Conservation (phyloP, 768 basidiomycete genomes). For the Mycena kentingensis region DNA sequence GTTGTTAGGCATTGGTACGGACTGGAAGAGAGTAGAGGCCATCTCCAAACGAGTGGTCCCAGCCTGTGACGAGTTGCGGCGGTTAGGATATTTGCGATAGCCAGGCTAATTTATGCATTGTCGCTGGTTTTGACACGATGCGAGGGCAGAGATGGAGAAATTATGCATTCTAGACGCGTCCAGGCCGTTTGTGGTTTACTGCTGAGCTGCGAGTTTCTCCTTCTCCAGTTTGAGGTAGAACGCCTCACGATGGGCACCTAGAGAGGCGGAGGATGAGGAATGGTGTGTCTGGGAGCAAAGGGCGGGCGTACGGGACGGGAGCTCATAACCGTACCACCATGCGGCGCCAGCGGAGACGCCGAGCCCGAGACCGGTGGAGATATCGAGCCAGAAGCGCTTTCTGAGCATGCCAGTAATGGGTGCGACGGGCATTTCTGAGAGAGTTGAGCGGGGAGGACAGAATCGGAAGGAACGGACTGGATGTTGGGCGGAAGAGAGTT, state of each 20-base stretch:
- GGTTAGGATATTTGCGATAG: conserved; percentile 56
- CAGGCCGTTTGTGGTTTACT: conserved; percentile 10
- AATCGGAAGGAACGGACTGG: conserved; percentile 27
- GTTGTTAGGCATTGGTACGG: conserved; percentile 87
- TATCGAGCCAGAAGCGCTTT: conserved; percentile 88
- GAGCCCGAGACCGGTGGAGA: conserved; percentile 73
- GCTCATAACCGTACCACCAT: conserved; percentile 87
- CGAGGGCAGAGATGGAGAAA: conserved; percentile 6
- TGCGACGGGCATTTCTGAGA: conserved; percentile 73
- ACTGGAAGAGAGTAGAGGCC: conserved; percentile 83
- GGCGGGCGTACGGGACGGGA: conserved; percentile 66
- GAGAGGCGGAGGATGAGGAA: conserved; percentile 7
- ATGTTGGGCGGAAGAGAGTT: conserved; percentile 24
- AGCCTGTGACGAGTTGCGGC: conserved; percentile 77
- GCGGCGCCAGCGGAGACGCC: conserved; percentile 74
- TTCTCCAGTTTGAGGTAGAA: conserved; percentile 86
- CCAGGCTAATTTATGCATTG: conserved; percentile 21
- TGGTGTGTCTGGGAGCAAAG: neutral
- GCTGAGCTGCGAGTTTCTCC: conserved; percentile 42
- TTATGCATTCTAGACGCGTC: conserved; percentile 11
- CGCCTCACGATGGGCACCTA: conserved; percentile 82
- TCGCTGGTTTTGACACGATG: conserved; percentile 15
- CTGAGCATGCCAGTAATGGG: conserved; percentile 94
- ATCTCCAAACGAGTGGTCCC: conserved; percentile 72
- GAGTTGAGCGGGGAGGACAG: conserved; percentile 14